Base-by-base conservation (phyloP, 441 rosid genomes). In the Erysimum cheiri region DNA sequence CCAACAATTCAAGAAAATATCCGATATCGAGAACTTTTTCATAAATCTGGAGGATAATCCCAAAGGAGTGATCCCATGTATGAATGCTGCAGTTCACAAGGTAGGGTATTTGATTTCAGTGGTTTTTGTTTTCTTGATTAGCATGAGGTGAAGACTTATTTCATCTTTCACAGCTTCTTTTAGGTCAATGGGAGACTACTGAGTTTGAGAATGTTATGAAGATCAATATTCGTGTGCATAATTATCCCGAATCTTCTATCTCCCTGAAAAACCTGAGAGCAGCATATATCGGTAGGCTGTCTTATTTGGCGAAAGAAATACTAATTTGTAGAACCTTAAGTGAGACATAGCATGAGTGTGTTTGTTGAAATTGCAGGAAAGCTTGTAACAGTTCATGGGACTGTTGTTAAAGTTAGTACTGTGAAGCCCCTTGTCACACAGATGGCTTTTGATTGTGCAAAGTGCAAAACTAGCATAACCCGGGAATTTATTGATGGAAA, bases 321-420 rank as follows among this genome's bases (percentile, higher is more conserved):
- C 19, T 47, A 14, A 2, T n/a, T 37, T 10, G 12, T 8, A n/a
- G 47, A 46, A 12, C 9, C 6, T 36, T 46, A 56, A 24, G 35
- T 56, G 61, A 47, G 70, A 15, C 3, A 46, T 31, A 55, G 15
- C 70, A 55, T 54, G 11, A 67, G 13, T 49, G 36, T 40, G 22
- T 61, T 49, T 50, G 63, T 62, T 80, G 60, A 33, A 50, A 66
- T 79, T 78, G 36, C 88, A 95, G 99, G 92, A 70, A 95, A 92
- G 83, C 95, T 95, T 77, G 97, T 92, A 55, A 89, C 99, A 28
- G 87, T 95, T 58, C 88, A 88, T 64, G 99, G 98, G 49, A 88
- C 93, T 0, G 92, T 92, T 17, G 91, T 92, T 33, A 95, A 95
- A 87, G 91, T 80, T 71, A 92, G 97, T 90, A 88, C 86, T 10